phyloP scores from a whole-genome alignment of 768 basidiomycete species.

The Fomitopsis serialis region DNA sequence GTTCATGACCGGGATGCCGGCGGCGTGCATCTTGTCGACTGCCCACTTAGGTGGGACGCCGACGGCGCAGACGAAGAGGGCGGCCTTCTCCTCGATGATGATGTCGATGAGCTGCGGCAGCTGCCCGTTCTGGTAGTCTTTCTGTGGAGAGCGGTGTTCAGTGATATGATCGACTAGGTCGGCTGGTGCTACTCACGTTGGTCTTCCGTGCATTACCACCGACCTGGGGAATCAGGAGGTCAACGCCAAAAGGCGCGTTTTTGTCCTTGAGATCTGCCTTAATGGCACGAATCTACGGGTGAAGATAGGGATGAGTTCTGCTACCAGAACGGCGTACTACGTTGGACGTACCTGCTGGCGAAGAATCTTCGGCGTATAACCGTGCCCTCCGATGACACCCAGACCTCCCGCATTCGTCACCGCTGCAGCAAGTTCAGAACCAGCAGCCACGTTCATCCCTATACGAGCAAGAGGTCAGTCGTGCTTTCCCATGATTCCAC shows the following conservation, averaged over 20 bases:
- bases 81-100: slow-evolving; percentile 86
- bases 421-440: slow-evolving; percentile 85
- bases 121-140: slow-evolving; percentile 87
- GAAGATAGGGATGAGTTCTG: not conserved
- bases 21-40: slow-evolving; percentile 78
- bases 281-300: slow-evolving; percentile 58
- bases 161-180: slow-evolving; percentile 1
- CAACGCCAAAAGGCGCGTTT: slow-evolving; percentile 85
- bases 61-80: slow-evolving; percentile 88
- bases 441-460: slow-evolving; percentile 66
- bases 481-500: not conserved
- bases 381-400: slow-evolving; percentile 88
- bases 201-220: slow-evolving; percentile 88
- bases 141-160: slow-evolving; percentile 33
- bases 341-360: slow-evolving; percentile 59
- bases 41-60: slow-evolving; percentile 80
- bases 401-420: slow-evolving; percentile 93
- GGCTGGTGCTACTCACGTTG: slow-evolving; percentile 45
- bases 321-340: not conserved
- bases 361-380: slow-evolving; percentile 79
- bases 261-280: slow-evolving; percentile 71
- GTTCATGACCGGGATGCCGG: slow-evolving; percentile 87
- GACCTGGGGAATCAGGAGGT: slow-evolving; percentile 82
- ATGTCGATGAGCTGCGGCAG: slow-evolving; percentile 81
- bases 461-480: not conserved